Evolutionary conservation across 805 yeast species (phyloP).

Genomic region (Candida maltosa): DNA sequence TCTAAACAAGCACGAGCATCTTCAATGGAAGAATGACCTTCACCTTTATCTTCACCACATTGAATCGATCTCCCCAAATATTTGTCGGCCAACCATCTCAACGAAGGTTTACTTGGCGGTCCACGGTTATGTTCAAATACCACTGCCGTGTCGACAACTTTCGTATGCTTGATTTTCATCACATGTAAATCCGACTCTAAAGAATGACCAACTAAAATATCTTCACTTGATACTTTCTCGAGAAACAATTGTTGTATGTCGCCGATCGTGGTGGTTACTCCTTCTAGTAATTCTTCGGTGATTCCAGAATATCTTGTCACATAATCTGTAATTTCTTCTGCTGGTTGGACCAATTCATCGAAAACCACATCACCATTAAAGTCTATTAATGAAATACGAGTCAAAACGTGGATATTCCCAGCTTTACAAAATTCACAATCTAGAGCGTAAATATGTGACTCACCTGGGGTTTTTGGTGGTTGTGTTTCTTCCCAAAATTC

Average conservation of each 20-base stretch:
- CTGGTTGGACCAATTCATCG: conserved; percentile 79
- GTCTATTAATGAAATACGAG: conserved; percentile 75
- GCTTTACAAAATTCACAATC: conserved; percentile 94
- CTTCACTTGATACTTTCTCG: conserved; percentile 47
- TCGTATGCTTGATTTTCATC: conserved; percentile 67
- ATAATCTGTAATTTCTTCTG: conserved; percentile 71
- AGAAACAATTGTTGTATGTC: conserved; percentile 66
- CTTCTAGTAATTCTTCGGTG: conserved; percentile 60
- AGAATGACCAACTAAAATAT: conserved; percentile 85
- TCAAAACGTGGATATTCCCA: conserved; percentile 58
- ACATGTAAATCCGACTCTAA: conserved; percentile 78
- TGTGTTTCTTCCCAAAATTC: conserved; percentile 12
- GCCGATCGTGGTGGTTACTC: conserved; percentile 58
- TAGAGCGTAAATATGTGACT: conserved; percentile 67
- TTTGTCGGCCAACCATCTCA: conserved; percentile 63
- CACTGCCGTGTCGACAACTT: conserved; percentile 76
- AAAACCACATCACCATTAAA: conserved; percentile 56
- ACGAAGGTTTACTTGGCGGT: conserved; percentile 74
- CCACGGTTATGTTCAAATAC: conserved; percentile 81
- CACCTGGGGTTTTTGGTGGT: conserved; percentile 52
- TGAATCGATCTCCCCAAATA: conserved; percentile 64
- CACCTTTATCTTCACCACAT: conserved; percentile 51
- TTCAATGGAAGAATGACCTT: conserved; percentile 77
- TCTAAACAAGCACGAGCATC: conserved; percentile 82
- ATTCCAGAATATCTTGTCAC: conserved; percentile 85